Evolutionary conservation across 2,329 filamentous ascomycete genomes (phyloP), one percentile per base, ranked within the genome.

Genomic region (Trichoderma koningii): DNA sequence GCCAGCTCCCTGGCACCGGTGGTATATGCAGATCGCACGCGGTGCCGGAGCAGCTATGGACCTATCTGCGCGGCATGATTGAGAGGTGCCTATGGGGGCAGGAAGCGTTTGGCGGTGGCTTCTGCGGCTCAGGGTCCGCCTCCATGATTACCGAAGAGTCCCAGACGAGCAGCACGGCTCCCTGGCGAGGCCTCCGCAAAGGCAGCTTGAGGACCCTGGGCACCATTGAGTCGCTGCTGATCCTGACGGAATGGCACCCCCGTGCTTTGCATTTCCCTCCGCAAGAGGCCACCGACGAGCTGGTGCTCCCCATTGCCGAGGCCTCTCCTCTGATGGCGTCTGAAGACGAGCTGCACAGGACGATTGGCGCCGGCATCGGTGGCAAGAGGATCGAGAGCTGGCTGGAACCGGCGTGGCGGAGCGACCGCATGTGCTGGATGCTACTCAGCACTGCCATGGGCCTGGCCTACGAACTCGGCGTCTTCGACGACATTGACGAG

Each of bases 401-500:
- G 92, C 86, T 98, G 4, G 95, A 99, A 76, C 95, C 95, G 2
- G 94, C 92, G 9, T 97, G 94, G 92, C 85, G 94, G 71, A 92
- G 90, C 69, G 94, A 97, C 73, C 90, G 93, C 63, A 96, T 97
- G 91, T 96, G 92, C 74, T 97, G 94, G 94, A 97, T 97, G 92
- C 81, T 98, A 15, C 83, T 98, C 34, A 96, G 92, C 73, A 96
- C 93, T 44, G 93, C 92, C 15, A 91, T 94, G 81, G 91, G 93
- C 1, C 81, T 98, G 44, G 92, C 91, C 0, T 96, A 96, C 70
- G 95, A 99, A 76, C 86, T 99, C 38, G 95, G 95, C 12, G 92
- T 99, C 2, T 99, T 98, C 71, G 95, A 98, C 70, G 88, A 93
- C 66, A 92, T 93, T 69, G 92, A 91, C 65, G 90, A 93, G 71